phyloP scores from a whole-genome alignment of 2,329 filamentous ascomycete species.

The Scytalidium lignicola region DNA sequence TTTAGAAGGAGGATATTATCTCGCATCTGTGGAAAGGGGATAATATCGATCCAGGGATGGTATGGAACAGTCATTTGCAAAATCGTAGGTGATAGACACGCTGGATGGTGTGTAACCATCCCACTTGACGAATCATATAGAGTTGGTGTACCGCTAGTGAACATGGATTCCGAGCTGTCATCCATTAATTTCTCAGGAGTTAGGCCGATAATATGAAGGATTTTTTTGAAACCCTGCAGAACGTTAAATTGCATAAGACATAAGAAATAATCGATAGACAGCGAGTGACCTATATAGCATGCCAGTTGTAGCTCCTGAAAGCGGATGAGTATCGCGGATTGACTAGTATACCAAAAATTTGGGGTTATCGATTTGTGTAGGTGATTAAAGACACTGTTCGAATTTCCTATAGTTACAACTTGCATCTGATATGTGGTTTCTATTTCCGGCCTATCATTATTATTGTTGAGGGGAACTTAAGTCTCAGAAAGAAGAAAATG shows the following conservation, averaged over 20 bases:
- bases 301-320: not conserved
- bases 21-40: conserved; percentile 29
- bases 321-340: not conserved
- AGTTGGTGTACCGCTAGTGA: conserved; percentile 1
- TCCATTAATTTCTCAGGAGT: conserved; percentile 6
- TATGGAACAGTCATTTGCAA: conserved; percentile 25
- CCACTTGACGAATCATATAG: not conserved
- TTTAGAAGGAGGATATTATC: conserved; percentile 26
- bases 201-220: conserved; percentile 10
- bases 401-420: not conserved
- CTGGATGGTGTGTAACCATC: conserved; percentile 3
- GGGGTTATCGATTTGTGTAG: not conserved
- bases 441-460: not conserved
- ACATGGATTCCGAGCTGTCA: conserved; percentile 10
- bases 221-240: conserved; percentile 9
- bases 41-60: conserved; percentile 32
- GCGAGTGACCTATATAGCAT: not conserved
- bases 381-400: not conserved
- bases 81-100: conserved; percentile 19
- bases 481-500: too few relatives aligned
- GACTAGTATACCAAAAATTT: not conserved
- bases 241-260: conserved; percentile 13
- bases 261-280: conserved; percentile 9
- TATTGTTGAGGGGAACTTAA: not conserved
- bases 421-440: not conserved